phyloP scores from a whole-genome alignment of 768 basidiomycete species.

The Amanita muscaria region DNA sequence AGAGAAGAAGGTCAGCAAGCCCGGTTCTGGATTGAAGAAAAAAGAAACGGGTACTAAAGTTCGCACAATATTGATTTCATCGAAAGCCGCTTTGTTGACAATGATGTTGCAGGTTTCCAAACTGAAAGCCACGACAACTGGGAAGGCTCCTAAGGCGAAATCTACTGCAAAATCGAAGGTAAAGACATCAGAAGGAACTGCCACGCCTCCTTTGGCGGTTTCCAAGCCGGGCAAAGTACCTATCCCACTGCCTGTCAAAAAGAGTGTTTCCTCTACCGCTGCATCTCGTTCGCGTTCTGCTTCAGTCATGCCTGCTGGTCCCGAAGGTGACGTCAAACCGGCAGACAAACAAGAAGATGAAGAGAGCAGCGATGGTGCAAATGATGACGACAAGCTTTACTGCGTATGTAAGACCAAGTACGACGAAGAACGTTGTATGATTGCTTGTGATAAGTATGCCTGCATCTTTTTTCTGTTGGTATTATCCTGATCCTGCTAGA shows the following conservation, averaged over 20 bases:
- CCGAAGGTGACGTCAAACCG: constrained; percentile 26
- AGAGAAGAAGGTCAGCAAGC: constrained; percentile 13
- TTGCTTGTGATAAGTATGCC: constrained; percentile 83
- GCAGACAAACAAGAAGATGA: constrained; percentile 39
- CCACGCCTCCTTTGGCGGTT: constrained; percentile 5
- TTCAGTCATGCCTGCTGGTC: constrained; percentile 51
- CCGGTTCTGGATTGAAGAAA: constrained; percentile 26
- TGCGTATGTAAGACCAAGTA: constrained; percentile 85
- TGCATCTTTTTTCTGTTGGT: neutral
- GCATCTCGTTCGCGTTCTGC: constrained; percentile 58
- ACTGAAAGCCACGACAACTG: neutral
- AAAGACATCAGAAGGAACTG: constrained; percentile 13
- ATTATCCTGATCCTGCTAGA: constrained; percentile 26
- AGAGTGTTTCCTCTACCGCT: constrained; percentile 5
- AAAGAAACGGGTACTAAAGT: constrained; percentile 34
- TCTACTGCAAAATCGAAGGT: constrained; percentile 5
- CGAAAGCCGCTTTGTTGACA: neutral
- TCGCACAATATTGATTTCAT: constrained; percentile 2
- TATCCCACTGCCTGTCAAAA: constrained; percentile 8
- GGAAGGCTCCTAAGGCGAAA: constrained; percentile 9
- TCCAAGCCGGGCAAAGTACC: constrained; percentile 8
- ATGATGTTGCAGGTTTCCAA: neutral
- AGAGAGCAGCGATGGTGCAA: constrained; percentile 30
- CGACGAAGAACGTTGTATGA: constrained; percentile 85
- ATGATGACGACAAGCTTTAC: constrained; percentile 70